Percentiles rank a stretch among this genome's conserved stretches.
These are phyloP conservation scores for Podosphaera fusca DNA, from an alignment of 2,329 filamentous ascomycete species.

Conservation along the genomic window DNA sequence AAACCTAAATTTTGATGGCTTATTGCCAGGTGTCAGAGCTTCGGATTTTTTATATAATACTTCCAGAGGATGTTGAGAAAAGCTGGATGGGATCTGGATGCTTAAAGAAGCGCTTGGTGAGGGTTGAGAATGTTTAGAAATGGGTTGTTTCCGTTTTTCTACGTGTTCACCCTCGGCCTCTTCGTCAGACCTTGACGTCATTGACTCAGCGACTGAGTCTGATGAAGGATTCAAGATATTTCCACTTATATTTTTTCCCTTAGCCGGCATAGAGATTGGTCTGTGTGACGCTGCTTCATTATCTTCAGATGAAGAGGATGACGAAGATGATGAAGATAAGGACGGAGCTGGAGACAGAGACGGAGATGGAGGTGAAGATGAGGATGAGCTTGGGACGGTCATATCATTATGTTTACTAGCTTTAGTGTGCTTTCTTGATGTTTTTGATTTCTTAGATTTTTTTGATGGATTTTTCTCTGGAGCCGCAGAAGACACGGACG, in stretches of 20 bases:
- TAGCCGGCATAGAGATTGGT: no score
- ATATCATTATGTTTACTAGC: background rate
- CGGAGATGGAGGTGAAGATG: background rate
- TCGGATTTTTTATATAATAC: slow-evolving; percentile 62
- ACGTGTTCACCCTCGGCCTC: slow-evolving; percentile 3
- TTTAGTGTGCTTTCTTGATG: background rate
- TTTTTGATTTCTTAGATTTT: background rate
- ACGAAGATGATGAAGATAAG: background rate
- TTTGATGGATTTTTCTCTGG: no score
- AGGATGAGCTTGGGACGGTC: background rate
- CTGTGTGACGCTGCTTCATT: no score
- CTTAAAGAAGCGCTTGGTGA: slow-evolving; percentile 28
- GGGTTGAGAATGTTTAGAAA: slow-evolving; percentile 17
- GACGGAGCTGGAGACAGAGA: background rate
- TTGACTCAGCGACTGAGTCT: slow-evolving; percentile 2
- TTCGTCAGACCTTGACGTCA: slow-evolving; percentile 3
- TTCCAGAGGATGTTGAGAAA: slow-evolving; percentile 58
- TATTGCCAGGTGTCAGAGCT: slow-evolving; percentile 22
- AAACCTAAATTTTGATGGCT: slow-evolving; percentile 48
- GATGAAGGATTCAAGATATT: slow-evolving; percentile 1
- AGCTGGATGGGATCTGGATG: slow-evolving; percentile 27
- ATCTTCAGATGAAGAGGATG: no score
- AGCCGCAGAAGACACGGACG: background rate
- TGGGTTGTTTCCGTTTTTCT: slow-evolving; percentile 4
- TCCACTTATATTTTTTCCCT: background rate